phyloP scores from a whole-genome alignment of 2,329 filamentous ascomycete species.

The Colletotrichum sp. region DNA sequence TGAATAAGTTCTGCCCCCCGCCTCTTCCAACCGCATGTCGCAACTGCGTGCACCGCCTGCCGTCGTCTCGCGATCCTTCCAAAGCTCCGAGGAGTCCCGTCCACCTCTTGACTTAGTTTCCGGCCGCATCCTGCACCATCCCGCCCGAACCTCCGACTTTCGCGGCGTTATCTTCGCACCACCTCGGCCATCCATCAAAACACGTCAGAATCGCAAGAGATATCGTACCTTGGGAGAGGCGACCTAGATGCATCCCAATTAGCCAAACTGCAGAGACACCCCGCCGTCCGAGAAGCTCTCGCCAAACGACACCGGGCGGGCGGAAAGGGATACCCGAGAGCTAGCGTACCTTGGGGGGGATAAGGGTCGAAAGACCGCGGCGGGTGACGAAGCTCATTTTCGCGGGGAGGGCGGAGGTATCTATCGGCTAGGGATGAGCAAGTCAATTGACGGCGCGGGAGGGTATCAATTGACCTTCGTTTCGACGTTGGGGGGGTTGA shows the following conservation, averaged over 20 bases:
- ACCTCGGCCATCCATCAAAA: slow-evolving; percentile 7
- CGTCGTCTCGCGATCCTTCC: background rate
- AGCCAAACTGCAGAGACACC: background rate
- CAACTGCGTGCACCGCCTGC: background rate
- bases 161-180: background rate
- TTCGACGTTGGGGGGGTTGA: slow-evolving; percentile 13
- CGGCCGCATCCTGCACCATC: background rate
- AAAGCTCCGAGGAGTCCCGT: slow-evolving; percentile 12
- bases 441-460: slow-evolving; percentile 17
- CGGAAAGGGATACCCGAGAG: slow-evolving; percentile 17
- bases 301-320: background rate
- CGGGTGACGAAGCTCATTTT: slow-evolving; percentile 91
- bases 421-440: slow-evolving; percentile 11
- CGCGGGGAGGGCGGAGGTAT: slow-evolving; percentile 26
- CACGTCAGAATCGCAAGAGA: background rate
- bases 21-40: background rate
- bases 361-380: slow-evolving; percentile 95
- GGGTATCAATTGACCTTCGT: slow-evolving; percentile 19
- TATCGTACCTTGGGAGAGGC: slow-evolving; percentile 82
- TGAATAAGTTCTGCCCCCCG: background rate
- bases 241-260: slow-evolving; percentile 56
- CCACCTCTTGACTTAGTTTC: background rate
- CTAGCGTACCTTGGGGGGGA: slow-evolving; percentile 89
- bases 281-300: background rate
- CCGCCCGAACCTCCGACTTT: background rate